These are phyloP conservation scores for Sporothrix brasiliensis DNA, from an alignment of 2,329 filamentous ascomycete species.

Conservation along the genomic window DNA sequence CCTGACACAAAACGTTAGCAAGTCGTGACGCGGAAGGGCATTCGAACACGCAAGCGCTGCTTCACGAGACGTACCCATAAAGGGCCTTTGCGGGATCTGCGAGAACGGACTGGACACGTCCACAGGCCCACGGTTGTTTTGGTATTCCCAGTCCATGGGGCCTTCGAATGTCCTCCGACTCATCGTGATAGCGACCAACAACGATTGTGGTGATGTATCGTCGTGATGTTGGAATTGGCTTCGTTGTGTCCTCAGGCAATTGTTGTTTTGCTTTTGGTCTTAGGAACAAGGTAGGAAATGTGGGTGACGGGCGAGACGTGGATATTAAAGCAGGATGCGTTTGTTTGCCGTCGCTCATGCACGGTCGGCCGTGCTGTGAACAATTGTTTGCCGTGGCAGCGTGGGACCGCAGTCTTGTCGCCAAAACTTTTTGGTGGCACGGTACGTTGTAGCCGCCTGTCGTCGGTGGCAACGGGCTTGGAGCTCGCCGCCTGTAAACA, in stretches of 20 bases:
- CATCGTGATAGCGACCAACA: slow-evolving; percentile 35
- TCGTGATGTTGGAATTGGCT: background rate
- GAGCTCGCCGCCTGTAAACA: slow-evolving; percentile 38
- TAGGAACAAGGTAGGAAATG: background rate
- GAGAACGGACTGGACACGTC: slow-evolving; percentile 66
- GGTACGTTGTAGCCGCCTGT: slow-evolving; percentile 31
- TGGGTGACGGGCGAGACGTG: background rate
- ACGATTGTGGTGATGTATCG: background rate
- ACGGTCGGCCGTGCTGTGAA: slow-evolving; percentile 13
- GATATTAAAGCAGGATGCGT: slow-evolving; percentile 1
- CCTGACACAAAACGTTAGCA: slow-evolving; percentile 24
- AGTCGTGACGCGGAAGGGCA: background rate
- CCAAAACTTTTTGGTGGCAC: slow-evolving; percentile 22
- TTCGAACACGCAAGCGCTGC: background rate
- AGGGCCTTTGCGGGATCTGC: slow-evolving; percentile 51
- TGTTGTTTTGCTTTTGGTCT: slow-evolving; percentile 1
- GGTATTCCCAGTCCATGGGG: slow-evolving; percentile 70
- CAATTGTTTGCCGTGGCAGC: background rate
- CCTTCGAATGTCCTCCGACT: slow-evolving; percentile 60
- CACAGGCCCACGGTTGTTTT: slow-evolving; percentile 57
- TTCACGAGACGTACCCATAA: slow-evolving; percentile 47
- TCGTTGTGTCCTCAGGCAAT: slow-evolving; percentile 5
- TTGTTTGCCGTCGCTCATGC: slow-evolving; percentile 7
- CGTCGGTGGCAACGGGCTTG: slow-evolving; percentile 41
- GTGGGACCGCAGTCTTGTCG: background rate